phyloP scores from a whole-genome alignment of 805 yeast species.

The Yueomyces sinensis region DNA sequence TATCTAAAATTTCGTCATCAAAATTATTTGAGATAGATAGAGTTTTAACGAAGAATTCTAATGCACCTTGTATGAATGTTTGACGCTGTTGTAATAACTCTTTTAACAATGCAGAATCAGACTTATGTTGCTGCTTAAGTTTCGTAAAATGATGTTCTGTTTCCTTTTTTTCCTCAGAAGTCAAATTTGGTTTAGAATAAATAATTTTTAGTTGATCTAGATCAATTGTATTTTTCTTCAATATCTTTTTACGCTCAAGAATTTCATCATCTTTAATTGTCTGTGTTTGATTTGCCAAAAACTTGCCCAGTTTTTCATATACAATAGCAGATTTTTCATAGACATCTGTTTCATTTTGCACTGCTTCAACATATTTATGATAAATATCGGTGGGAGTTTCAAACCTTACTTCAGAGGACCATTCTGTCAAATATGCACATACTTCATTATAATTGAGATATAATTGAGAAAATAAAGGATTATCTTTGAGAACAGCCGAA shows the following conservation, averaged over 20 bases:
- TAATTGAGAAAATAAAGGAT: constrained; percentile 7
- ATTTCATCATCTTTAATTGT: constrained; percentile 32
- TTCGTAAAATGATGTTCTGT: constrained; percentile 41
- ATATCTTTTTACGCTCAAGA: constrained; percentile 28
- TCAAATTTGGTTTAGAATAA: constrained; percentile 27
- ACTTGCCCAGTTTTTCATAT: constrained; percentile 51
- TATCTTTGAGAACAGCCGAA: neutral
- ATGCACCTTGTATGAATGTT: constrained; percentile 37
- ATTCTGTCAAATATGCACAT: constrained; percentile 38
- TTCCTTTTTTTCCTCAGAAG: constrained; percentile 35
- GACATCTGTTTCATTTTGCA: constrained; percentile 10
- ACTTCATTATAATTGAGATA: too few relatives aligned
- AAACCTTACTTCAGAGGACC: constrained; percentile 62
- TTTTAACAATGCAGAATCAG: constrained; percentile 37
- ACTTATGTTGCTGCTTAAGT: constrained; percentile 31
- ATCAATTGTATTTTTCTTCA: constrained; percentile 33
- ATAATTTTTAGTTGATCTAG: constrained; percentile 35
- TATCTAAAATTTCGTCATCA: constrained; percentile 49
- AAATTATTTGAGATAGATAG: constrained; percentile 31
- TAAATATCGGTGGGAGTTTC: constrained; percentile 50
- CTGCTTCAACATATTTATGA: constrained; percentile 37
- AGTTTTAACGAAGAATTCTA: constrained; percentile 45
- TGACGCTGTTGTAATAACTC: constrained; percentile 26
- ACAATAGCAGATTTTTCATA: constrained; percentile 29
- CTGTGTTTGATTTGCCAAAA: constrained; percentile 55